Evolutionary conservation across 257 asterid genomes (phyloP).

Genomic region (Phtheirospermum japonicum): DNA sequence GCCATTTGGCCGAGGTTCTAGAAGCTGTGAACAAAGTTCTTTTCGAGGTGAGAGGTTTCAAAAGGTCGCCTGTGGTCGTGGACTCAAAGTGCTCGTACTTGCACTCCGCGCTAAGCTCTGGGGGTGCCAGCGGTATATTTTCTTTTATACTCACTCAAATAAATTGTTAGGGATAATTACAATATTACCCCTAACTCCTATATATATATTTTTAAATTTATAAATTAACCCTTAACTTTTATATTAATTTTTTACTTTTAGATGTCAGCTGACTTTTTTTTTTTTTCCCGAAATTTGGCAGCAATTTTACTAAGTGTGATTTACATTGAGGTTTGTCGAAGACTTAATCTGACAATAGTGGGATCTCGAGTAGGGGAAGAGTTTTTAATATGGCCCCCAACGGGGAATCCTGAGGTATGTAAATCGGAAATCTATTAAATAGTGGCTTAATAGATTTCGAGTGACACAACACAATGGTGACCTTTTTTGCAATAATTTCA

Average conservation of each 20-base stretch:
- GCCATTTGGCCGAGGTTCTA: constrained; percentile 62
- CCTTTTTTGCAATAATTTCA: constrained; percentile 29
- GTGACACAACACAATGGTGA: not conserved
- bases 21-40: constrained; percentile 86
- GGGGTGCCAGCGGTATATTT: constrained; percentile 75
- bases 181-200: too few species aligned
- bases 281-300: constrained; percentile 28
- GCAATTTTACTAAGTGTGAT: constrained; percentile 90
- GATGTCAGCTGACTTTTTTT: not conserved
- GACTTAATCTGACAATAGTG: constrained; percentile 83
- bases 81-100: constrained; percentile 80
- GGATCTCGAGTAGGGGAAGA: constrained; percentile 99
- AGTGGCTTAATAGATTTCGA: not conserved
- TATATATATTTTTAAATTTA: too few species aligned
- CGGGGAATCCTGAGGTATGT: constrained; percentile 89
- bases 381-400: constrained; percentile 93
- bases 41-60: constrained; percentile 70
- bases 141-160: too few species aligned
- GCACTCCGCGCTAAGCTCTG: constrained; percentile 77
- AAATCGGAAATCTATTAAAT: not conserved
- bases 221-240: too few species aligned
- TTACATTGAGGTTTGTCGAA: constrained; percentile 90
- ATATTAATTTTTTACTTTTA: too few species aligned
- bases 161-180: too few species aligned
- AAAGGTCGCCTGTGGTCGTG: constrained; percentile 65